A percentile compares a stretch with the other conserved stretches of the same genome.
These are phyloP conservation scores for Orbilia javanica DNA, from an alignment of 2,329 filamentous ascomycete genomes.

Conservation along the genomic window DNA sequence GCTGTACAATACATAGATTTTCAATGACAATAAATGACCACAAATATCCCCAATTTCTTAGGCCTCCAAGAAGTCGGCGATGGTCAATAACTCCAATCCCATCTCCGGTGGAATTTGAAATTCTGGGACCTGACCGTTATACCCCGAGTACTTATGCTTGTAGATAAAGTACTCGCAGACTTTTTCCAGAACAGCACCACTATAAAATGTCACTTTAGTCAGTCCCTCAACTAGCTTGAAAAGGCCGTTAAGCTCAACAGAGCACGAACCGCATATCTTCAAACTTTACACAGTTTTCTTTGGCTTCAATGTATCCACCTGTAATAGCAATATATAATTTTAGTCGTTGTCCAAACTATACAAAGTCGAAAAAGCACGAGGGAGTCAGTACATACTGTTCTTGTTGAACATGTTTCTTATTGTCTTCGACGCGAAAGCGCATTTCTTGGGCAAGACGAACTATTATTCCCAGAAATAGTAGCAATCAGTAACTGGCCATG, in stretches of 20 bases:
- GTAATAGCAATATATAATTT: neutral
- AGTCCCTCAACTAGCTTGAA: neutral
- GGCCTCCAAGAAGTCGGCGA: slow-evolving; percentile 73
- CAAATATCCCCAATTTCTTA: neutral
- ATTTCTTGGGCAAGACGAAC: slow-evolving; percentile 73
- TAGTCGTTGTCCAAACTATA: neutral
- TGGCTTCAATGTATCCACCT: slow-evolving; percentile 67
- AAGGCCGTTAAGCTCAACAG: neutral
- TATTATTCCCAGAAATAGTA: slow-evolving; percentile 61
- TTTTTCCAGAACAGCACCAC: slow-evolving; percentile 75
- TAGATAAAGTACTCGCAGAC: slow-evolving; percentile 79
- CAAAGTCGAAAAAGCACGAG: neutral
- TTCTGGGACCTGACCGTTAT: slow-evolving; percentile 72
- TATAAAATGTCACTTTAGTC: slow-evolving; percentile 62
- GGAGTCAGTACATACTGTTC: slow-evolving; percentile 68
- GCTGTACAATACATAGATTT: neutral
- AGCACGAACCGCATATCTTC: slow-evolving; percentile 72
- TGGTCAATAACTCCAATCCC: slow-evolving; percentile 75
- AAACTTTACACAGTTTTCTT: slow-evolving; percentile 72
- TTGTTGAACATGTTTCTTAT: slow-evolving; percentile 76
- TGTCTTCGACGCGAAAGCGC: slow-evolving; percentile 73
- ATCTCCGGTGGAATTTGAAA: slow-evolving; percentile 77
- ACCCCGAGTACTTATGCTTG: slow-evolving; percentile 74
- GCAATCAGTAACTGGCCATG: neutral
- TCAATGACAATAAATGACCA: neutral